Evolutionary conservation across 768 basidiomycete species (phyloP).

Genomic region (Psilocybe cubensis): DNA sequence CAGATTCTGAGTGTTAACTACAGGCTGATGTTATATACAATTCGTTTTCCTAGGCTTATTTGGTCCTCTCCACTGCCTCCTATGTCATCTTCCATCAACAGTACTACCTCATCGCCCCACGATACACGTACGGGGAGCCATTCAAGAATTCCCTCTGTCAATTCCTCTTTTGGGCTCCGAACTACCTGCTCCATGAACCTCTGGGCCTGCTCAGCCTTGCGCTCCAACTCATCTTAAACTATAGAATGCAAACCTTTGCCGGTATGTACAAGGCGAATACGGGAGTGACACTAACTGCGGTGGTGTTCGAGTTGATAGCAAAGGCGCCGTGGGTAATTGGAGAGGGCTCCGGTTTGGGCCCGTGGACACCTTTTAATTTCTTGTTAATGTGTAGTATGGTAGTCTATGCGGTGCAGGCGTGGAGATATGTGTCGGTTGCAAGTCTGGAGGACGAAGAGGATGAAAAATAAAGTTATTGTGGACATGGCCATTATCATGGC

Average conservation of each 20-base stretch:
- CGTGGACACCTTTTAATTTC: not conserved
- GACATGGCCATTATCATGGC: no score
- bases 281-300: not conserved
- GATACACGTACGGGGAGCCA: not conserved
- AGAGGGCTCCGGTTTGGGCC: not conserved
- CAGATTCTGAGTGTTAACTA: not conserved
- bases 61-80: not conserved
- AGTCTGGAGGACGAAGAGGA: not conserved
- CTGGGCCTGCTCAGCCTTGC: slow-evolving; percentile 9
- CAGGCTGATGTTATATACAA: not conserved
- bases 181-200: not conserved
- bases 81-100: not conserved
- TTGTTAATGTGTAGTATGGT: not conserved
- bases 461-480: no score
- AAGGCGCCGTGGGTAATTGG: not conserved
- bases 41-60: not conserved
- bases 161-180: not conserved
- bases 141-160: not conserved
- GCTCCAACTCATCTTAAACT: slow-evolving; percentile 19
- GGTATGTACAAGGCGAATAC: slow-evolving; percentile 9
- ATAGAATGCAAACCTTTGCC: slow-evolving; percentile 12
- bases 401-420: not conserved
- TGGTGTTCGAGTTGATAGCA: not conserved
- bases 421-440: not conserved
- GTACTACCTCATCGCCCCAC: not conserved